A percentile compares a stretch with the other conserved stretches of the same genome.
These are phyloP conservation scores for Nissolia schottii DNA, from an alignment of 306 rosid species.

Conservation along the genomic window DNA sequence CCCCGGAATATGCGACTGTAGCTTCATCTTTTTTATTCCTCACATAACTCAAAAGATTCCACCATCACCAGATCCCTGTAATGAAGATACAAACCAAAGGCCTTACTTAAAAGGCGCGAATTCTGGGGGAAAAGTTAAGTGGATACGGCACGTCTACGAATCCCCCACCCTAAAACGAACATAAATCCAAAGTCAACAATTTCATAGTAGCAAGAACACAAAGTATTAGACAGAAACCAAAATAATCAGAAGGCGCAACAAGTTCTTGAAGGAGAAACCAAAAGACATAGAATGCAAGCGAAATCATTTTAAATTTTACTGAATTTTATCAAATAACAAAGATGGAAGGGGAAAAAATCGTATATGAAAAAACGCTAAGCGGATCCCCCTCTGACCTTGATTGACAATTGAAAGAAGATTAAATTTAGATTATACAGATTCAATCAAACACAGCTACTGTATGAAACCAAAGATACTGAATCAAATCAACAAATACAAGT, in stretches of 20 bases:
- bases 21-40: conserved; percentile 46
- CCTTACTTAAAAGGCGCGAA: neutral
- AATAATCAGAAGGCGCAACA: neutral
- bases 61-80: conserved; percentile 23
- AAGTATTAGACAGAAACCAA: neutral
- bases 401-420: neutral
- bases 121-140: neutral
- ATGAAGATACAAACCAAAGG: conserved; percentile 3
- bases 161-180: neutral
- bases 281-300: conserved; percentile 14
- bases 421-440: neutral
- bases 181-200: conserved; percentile 21
- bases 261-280: neutral
- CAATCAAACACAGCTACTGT: conserved; percentile 11
- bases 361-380: neutral
- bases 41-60: conserved; percentile 40
- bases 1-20: conserved; percentile 61
- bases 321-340: neutral
- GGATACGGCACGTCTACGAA: neutral
- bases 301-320: neutral
- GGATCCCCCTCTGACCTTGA: neutral
- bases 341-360: too few species aligned
- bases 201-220: neutral
- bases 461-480: conserved; percentile 5
- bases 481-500: conserved; percentile 11